Conservation (phyloP, 2,329 filamentous ascomycete genomes). For the Fusarium oxysporum region DNA sequence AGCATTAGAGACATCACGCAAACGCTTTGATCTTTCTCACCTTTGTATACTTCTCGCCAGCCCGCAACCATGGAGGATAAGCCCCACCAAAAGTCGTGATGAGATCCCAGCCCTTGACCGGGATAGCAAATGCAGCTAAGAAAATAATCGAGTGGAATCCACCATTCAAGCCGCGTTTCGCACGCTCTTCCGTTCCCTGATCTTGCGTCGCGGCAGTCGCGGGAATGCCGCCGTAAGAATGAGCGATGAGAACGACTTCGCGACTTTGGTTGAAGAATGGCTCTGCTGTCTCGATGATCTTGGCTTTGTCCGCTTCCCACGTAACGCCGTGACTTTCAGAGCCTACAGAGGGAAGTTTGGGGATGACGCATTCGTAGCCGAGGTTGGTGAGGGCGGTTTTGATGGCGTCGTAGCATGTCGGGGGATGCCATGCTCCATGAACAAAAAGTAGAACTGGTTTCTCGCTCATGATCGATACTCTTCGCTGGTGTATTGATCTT, state of each 20-base stretch:
- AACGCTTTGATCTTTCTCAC: fast-evolving
- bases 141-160: slow-evolving; percentile 16
- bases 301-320: slow-evolving; percentile 16
- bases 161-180: background rate
- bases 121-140: slow-evolving; percentile 20
- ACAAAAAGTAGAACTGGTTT: slow-evolving; percentile 16
- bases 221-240: slow-evolving; percentile 27
- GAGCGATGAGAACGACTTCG: slow-evolving; percentile 12
- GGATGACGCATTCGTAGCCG: slow-evolving; percentile 2
- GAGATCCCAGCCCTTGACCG: slow-evolving; percentile 24
- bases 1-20: background rate
- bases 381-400: background rate
- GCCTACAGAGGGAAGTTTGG: slow-evolving; percentile 1
- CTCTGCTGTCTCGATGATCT: slow-evolving; percentile 1
- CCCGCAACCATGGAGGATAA: slow-evolving; percentile 8
- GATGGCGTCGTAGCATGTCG: slow-evolving; percentile 15
- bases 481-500: no score
- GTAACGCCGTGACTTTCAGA: slow-evolving; percentile 3
- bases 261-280: background rate
- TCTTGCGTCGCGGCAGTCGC: slow-evolving; percentile 5
- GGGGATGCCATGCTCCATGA: slow-evolving; percentile 27
- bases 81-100: slow-evolving; percentile 12
- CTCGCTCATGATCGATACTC: background rate
- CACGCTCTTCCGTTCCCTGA: slow-evolving; percentile 2
- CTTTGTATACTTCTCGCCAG: slow-evolving; percentile 10